Base-by-base conservation (phyloP, 2,329 filamentous ascomycete genomes). In the Cadophora gregata region DNA sequence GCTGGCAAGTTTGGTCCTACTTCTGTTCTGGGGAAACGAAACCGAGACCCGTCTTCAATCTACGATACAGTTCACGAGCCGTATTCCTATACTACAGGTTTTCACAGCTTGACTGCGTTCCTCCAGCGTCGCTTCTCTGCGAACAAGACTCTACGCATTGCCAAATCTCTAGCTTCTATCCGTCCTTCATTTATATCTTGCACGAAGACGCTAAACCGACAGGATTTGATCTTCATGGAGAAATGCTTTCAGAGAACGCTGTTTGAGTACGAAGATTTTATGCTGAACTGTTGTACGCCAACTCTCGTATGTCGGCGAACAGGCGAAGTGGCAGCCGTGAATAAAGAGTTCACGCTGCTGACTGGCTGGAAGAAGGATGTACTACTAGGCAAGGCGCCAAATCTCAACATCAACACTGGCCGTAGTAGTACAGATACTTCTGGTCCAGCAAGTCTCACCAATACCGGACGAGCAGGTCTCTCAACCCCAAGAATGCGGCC, bases 221-320 rank as follows among this genome's bases (percentile, higher is more conserved):
- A 96, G 74, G 96, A 99, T 78, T 83, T 98, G 31, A 89, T 99
- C 25, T 97, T 98, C 78, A 97, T 97, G 91, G 96, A 99, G 78
- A 97, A 97, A 80, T 96, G 92, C 75, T 93, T 98, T 76, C 96
- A 99, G 79, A 88, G 96, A 45, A 96, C 93, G 0, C 83, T 98
- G 12, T 93, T 93, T 75, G 93, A 97, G 77, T 96, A 97, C 75
- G 93, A 98, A 76, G 93, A 97, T 71, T 96, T 96, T 72, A 91
- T 97, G 82, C 89, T 92, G 65, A 89, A 93, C 70, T 93, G 91
- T 68, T 93, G 93, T 47, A 96, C 93, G 4, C 96, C 96, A 0
- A 97, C 94, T 0, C 88, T 99, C 66, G 93, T 98, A 29, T 96
- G 93, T 75, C 89, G 96, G 58, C 88, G 96, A 58, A 97, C 94